phyloP scores from a whole-genome alignment of 2,329 filamentous ascomycete species.

The Furcasterigmium sp. region DNA sequence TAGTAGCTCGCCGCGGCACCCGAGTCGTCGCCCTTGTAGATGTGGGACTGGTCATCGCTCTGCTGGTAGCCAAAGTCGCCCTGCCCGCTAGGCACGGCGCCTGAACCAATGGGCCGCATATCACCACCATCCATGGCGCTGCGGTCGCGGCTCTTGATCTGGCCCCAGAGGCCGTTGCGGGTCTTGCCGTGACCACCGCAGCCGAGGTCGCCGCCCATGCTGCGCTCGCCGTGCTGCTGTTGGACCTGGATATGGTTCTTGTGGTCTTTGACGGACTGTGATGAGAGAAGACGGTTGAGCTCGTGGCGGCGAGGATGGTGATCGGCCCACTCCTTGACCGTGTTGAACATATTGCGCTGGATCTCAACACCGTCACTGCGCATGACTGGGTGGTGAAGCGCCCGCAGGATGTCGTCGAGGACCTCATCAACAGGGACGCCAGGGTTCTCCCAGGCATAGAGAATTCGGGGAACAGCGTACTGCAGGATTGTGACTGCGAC shows the following conservation, averaged over 20 bases:
- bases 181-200: conserved; percentile 52
- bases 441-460: conserved; percentile 91
- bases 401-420: conserved; percentile 70
- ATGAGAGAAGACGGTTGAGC: conserved; percentile 71
- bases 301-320: conserved; percentile 60
- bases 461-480: conserved; percentile 80
- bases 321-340: conserved; percentile 76
- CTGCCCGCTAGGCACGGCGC: conserved; percentile 25
- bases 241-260: conserved; percentile 65
- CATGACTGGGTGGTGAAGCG: conserved; percentile 87
- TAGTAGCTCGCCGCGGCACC: conserved; percentile 10
- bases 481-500: conserved; percentile 73
- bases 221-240: conserved; percentile 19
- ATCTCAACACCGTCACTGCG: conserved; percentile 72
- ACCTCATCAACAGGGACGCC: conserved; percentile 80
- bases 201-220: conserved; percentile 28
- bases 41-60: conserved; percentile 14
- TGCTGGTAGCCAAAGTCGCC: conserved; percentile 36
- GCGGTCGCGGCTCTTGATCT: conserved; percentile 55
- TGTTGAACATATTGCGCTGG: conserved; percentile 83
- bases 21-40: neutral
- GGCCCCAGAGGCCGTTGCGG: conserved; percentile 54
- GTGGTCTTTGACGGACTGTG: conserved; percentile 76
- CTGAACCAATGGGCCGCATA: conserved; percentile 30
- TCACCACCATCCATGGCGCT: conserved; percentile 48